Base-by-base conservation (phyloP, 1,139 yeast species). In the Debaryomyces singareniensis region DNA sequence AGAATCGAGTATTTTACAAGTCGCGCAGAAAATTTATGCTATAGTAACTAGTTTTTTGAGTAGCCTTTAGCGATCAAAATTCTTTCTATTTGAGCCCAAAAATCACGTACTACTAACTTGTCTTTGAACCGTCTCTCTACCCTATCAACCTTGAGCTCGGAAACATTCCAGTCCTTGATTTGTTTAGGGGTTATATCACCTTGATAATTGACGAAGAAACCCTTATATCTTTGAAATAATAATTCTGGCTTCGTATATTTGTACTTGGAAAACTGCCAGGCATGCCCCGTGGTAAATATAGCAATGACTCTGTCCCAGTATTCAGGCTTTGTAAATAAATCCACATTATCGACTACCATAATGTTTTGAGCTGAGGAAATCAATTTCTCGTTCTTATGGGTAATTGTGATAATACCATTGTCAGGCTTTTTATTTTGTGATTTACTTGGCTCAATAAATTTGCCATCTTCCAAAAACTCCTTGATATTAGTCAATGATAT, bases 281-380 rank as follows among this genome's bases (percentile, higher is more conserved):
- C 71, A 59, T 91, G 98, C 12, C 99, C 98, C 2, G 97, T 91
- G 11, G 96, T 91, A 60, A 91, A 83, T 16, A 91, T 85, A 0
- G 95, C 97, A 29, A 91, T 84, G 2, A 93, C 96, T 35, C 98
- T 71, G 46, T 81, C 86, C 99, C 99, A 91, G 56, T 93, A 87
- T 49, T 91, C 98, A 3, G 95, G 95, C 50, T 87, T 89, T 15
- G 83, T 79, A 62, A 91, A 89, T 55, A 79, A 73, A 33, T 87
- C 95, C 5, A 87, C 87, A 36, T 83, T 83, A 51, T 85, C 94
- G 15, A 87, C 96, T 30, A 91, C 84, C 45, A 83, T 70, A 43
- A 84, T 81, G 31, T 75, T 72, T 30, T 63, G 71, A 22, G 83
- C 70, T 6, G 68, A 61, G 5, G 67, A 52, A 20, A 76, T 71